Conservation (phyloP, 1,284 basidiomycete species). For the Mycena sp. region DNA sequence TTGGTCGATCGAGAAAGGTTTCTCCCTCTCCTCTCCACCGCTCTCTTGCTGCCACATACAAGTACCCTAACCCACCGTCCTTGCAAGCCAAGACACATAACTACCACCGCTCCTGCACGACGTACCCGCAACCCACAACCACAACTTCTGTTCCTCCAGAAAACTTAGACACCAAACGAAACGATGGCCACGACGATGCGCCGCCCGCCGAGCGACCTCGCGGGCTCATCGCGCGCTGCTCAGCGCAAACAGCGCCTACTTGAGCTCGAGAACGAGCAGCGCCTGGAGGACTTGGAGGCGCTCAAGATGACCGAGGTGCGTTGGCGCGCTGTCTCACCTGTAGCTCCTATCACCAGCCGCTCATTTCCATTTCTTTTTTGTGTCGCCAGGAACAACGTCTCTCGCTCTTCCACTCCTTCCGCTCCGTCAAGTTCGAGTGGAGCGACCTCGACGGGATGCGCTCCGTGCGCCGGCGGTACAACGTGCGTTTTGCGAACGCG, state of each 20-base stretch:
- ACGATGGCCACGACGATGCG: background rate
- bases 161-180: too few species aligned
- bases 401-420: slow-evolving; percentile 25
- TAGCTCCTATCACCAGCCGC: too few species aligned
- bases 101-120: too few species aligned
- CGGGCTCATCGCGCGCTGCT: background rate
- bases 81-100: too few species aligned
- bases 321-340: background rate
- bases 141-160: too few species aligned
- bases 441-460: slow-evolving; percentile 28
- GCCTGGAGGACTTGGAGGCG: slow-evolving; percentile 21
- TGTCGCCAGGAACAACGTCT: slow-evolving; percentile 24
- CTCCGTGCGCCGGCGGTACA: slow-evolving; percentile 10
- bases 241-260: slow-evolving; percentile 18
- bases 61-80: too few species aligned
- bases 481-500: slow-evolving; percentile 16
- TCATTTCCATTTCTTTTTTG: too few species aligned
- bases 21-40: too few species aligned
- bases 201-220: background rate
- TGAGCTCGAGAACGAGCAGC: slow-evolving; percentile 27
- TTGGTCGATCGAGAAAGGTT: too few species aligned
- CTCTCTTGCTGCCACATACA: too few species aligned
- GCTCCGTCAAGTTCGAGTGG: slow-evolving; percentile 27
- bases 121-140: too few species aligned
- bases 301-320: slow-evolving; percentile 26